Evolutionary conservation across 2,329 filamentous ascomycete genomes (phyloP).

Genomic region (Microdochium bolleyi): DNA sequence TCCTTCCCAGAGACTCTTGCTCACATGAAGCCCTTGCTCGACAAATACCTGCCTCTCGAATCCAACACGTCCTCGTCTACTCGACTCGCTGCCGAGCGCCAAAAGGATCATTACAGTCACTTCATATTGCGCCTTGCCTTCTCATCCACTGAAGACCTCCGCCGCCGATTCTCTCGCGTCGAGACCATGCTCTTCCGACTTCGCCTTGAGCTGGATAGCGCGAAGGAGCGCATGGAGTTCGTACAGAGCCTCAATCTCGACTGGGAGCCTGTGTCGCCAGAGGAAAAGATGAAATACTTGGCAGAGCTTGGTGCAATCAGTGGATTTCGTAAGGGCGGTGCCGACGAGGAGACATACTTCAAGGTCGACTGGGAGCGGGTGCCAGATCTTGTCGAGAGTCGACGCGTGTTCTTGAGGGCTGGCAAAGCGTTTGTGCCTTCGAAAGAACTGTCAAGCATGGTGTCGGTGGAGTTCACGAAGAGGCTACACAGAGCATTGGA

Average conservation of each 20-base stretch:
- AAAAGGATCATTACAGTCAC: conserved; percentile 96
- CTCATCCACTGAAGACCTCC: conserved; percentile 80
- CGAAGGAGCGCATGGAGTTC: conserved; percentile 65
- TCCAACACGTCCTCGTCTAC: conserved; percentile 22
- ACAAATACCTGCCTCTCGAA: conserved; percentile 47
- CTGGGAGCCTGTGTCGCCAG: conserved; percentile 74
- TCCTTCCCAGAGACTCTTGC: conserved; percentile 69
- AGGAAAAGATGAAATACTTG: conserved; percentile 62
- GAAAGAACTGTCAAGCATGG: conserved; percentile 80
- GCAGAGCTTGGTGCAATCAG: conserved; percentile 50
- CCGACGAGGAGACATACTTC: conserved; percentile 83
- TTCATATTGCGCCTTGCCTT: conserved; percentile 95
- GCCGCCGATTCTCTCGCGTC: conserved; percentile 75
- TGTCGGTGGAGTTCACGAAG: conserved; percentile 76
- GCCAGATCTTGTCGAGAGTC: conserved; percentile 76
- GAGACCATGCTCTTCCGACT: conserved; percentile 87
- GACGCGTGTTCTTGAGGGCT: conserved; percentile 66
- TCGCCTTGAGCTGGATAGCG: conserved; percentile 70
- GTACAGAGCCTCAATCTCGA: conserved; percentile 70
- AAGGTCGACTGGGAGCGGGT: conserved; percentile 96
- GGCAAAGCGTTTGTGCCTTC: conserved; percentile 90
- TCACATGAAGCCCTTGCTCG: conserved; percentile 79
- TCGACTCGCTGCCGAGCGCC: conserved; percentile 63
- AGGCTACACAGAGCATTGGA: conserved; percentile 77
- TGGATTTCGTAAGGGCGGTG: conserved; percentile 24